Conservation (phyloP, 805 yeast genomes). For the Priceomyces melissophilus region DNA sequence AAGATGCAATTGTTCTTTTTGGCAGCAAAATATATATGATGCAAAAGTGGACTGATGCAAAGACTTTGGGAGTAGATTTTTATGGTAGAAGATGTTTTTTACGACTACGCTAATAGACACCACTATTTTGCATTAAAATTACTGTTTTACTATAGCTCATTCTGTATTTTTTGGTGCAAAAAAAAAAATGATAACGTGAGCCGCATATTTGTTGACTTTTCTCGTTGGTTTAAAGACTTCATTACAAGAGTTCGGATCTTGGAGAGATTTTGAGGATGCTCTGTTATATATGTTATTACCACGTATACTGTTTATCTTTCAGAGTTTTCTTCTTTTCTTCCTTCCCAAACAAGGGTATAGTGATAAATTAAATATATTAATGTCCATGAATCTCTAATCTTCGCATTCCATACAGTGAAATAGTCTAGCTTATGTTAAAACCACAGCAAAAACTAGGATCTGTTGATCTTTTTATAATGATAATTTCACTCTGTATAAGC, state of each 20-base stretch:
- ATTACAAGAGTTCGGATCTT: constrained; percentile 8
- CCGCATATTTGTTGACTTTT: constrained; percentile 21
- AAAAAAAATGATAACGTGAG: constrained; percentile 12
- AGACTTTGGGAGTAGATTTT: constrained; percentile 24
- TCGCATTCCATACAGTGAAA: no score
- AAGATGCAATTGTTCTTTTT: constrained; percentile 9
- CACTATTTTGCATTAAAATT: constrained; percentile 22
- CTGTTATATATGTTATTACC: no score
- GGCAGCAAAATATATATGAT: constrained; percentile 13
- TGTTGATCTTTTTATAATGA: no score
- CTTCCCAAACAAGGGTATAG: no score
- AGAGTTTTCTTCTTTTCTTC: no score
- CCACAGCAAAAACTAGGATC: no score
- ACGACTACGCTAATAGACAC: constrained; percentile 15
- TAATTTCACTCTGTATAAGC: no score
- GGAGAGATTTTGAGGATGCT: constrained; percentile 11
- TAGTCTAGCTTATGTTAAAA: no score
- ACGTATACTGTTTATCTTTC: no score
- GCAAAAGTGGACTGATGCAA: constrained; percentile 15
- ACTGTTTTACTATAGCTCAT: constrained; percentile 17
- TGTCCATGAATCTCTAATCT: no score
- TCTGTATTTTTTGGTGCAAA: constrained; percentile 17
- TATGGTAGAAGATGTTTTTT: constrained; percentile 13
- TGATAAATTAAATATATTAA: no score
- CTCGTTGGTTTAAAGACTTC: constrained; percentile 13